Base-by-base conservation (phyloP, 306 rosid genomes). In the Vigna reflexopilosa region DNA sequence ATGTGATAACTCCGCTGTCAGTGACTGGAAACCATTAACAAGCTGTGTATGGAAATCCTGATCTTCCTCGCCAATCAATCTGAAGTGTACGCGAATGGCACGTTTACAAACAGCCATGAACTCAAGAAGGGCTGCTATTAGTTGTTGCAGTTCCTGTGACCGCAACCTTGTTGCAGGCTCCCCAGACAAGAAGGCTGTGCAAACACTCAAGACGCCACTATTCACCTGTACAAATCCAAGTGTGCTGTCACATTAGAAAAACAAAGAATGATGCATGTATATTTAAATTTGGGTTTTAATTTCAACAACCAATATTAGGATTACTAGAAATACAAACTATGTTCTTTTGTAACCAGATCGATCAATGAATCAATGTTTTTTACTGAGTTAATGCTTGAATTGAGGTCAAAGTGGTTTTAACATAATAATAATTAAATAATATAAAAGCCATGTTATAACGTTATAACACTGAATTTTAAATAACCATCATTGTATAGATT, bases 41-140 rank as follows among this genome's bases (percentile, higher is more conserved):
- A 95, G 97, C 82, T 95, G 98, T 2, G 98, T 95, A 81, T 95
- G 98, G 88, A 95, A 95, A 69, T 95, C 98, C 79, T 95, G 98
- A 83, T 95, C 98, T 77, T 95, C 98, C 82, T 95, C 98, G 15
- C 98, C 98, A 14, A 95, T 95, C 80, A 95, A 74, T 80, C 98
- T 88, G 83, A 91, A 86, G 81, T 95, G 98, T 14, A 95, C 98
- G 1, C 98, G 90, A 75, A 95, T 95, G 15, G 98, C 98, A 9
- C 98, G 98, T 80, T 95, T 95, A 85, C 98, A 95, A 14, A 95
- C 98, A 1, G 98, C 98, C 98, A 95, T 95, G 76, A 95, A 95
- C 82, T 95, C 98, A 8, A 95, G 98, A 49, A 95, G 98, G 0
- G 98, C 98, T 5, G 98, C 98, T 16, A 95, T 95, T 36, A 95